phyloP scores from a whole-genome alignment of 164 flowering plant genomes.

The Piper betle region DNA sequence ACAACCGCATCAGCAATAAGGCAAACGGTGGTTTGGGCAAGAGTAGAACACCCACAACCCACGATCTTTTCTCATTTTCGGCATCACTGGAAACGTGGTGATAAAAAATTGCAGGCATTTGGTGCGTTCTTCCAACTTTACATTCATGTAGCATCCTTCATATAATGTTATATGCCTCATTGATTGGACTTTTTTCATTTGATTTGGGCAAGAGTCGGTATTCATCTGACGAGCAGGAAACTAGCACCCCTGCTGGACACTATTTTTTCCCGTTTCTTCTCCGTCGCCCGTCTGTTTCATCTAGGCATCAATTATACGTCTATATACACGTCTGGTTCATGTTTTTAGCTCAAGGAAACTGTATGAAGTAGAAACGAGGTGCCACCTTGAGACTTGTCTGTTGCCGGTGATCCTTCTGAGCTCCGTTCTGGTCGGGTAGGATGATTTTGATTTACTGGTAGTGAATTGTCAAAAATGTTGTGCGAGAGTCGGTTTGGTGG shows the following conservation, averaged over 20 bases:
- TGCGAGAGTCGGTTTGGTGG: conserved; percentile 27
- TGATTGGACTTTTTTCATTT: neutral
- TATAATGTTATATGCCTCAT: too few species aligned
- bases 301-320: neutral
- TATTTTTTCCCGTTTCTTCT: conserved; percentile 69
- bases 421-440: neutral
- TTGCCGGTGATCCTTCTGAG: neutral
- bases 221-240: neutral
- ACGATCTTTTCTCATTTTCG: too few species aligned
- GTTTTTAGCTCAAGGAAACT: neutral
- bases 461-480: conserved; percentile 16
- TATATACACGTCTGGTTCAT: neutral
- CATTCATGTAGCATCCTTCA: neutral
- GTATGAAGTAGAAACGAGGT: neutral
- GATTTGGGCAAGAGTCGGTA: neutral
- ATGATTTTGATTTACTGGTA: neutral
- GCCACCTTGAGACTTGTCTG: neutral
- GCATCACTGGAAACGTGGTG: neutral
- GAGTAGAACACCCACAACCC: too few species aligned
- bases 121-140: neutral
- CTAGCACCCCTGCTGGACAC: conserved; percentile 10
- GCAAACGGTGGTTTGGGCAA: too few species aligned
- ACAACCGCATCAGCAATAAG: too few species aligned
- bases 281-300: conserved; percentile 2
- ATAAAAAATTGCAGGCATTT: neutral